phyloP scores from a whole-genome alignment of 2,329 filamentous ascomycete genomes.

The Fusarium goolgardi region DNA sequence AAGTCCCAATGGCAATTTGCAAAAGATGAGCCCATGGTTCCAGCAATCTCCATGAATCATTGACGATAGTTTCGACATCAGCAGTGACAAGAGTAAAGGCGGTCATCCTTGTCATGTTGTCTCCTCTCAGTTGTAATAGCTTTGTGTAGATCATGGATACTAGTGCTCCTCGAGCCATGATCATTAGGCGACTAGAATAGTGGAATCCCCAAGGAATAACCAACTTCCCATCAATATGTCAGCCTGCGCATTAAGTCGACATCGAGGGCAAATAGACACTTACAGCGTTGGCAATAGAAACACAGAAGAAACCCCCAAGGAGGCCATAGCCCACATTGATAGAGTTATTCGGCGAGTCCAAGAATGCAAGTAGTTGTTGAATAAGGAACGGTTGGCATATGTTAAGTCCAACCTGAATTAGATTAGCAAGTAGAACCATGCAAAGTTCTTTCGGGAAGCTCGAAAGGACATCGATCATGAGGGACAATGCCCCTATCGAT shows the following conservation, averaged over 20 bases:
- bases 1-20: conserved; percentile 1
- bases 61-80: conserved; percentile 6
- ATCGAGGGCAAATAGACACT: too few species aligned
- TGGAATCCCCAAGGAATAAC: conserved; percentile 9
- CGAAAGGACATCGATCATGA: background rate
- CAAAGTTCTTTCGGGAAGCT: conserved; percentile 6
- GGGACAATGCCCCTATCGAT: background rate
- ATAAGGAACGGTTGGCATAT: conserved; percentile 7
- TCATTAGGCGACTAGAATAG: conserved; percentile 2
- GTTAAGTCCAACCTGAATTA: background rate
- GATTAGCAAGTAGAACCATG: background rate
- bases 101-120: background rate
- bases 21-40: conserved; percentile 7
- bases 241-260: too few species aligned
- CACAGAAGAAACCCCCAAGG: conserved; percentile 9
- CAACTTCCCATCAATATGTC: background rate
- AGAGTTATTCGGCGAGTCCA: background rate
- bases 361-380: background rate
- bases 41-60: conserved; percentile 5
- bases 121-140: background rate
- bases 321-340: background rate
- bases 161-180: conserved; percentile 1
- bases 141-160: conserved; percentile 3
- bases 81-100: conserved; percentile 3
- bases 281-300: conserved; percentile 2